phyloP scores from a whole-genome alignment of 108 stramenopile genomes.

The Stephanodiscus triporus region DNA sequence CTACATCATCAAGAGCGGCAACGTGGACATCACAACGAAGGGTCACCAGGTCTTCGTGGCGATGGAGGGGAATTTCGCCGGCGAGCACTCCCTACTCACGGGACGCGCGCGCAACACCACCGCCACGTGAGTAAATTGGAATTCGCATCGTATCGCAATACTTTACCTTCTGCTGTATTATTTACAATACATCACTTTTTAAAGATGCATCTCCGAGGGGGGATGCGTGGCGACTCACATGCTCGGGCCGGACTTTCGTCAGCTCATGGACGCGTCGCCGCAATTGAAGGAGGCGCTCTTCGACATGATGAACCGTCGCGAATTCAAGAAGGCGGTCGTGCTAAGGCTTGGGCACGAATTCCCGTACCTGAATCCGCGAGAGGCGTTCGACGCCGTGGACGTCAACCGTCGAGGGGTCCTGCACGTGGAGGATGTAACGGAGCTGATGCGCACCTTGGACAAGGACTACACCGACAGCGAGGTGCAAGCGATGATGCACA shows the following conservation, averaged over 20 bases:
- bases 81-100: conserved; percentile 74
- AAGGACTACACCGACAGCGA: conserved; percentile 73
- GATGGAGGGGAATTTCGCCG: conserved; percentile 70
- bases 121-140: no score
- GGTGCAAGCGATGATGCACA: conserved; percentile 62
- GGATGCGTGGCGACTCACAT: conserved; percentile 63
- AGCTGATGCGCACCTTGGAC: conserved; percentile 70
- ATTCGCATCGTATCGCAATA: no score
- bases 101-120: conserved; percentile 66
- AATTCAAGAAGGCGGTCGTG: conserved; percentile 87
- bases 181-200: no score
- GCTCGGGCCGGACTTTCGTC: conserved; percentile 60
- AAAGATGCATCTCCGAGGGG: conserved; percentile 47
- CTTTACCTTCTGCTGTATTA: no score
- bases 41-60: conserved; percentile 58
- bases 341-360: conserved; percentile 60
- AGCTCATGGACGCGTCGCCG: conserved; percentile 59
- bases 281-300: conserved; percentile 59
- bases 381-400: conserved; percentile 77
- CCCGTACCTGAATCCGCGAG: conserved; percentile 49
- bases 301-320: conserved; percentile 76
- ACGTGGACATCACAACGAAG: conserved; percentile 46
- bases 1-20: conserved; percentile 67
- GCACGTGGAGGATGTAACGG: conserved; percentile 51
- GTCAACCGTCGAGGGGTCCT: conserved; percentile 56